A percentile compares a stretch with the other conserved stretches of the same genome.
Evolutionary conservation across 495 filamentous ascomycete species (phyloP).

Genomic region (Xylaria bambusicola): DNA sequence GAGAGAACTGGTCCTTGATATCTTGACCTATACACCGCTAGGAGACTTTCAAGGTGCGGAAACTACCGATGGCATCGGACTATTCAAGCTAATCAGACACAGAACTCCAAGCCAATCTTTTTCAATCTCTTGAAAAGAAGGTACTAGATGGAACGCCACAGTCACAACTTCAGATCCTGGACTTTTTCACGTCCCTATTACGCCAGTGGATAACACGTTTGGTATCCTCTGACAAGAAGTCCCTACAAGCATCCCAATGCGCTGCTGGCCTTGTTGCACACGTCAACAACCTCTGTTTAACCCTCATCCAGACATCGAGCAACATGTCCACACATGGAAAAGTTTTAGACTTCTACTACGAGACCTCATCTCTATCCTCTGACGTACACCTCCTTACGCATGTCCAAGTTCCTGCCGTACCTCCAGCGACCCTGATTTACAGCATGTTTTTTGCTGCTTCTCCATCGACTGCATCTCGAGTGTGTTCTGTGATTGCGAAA

Average conservation of each 20-base stretch:
- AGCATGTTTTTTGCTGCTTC: constrained; percentile 65
- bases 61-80: constrained; percentile 6
- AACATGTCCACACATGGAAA: constrained; percentile 41
- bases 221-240: constrained; percentile 32
- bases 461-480: constrained; percentile 64
- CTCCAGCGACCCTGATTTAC: constrained; percentile 69
- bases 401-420: constrained; percentile 52
- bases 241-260: constrained; percentile 29
- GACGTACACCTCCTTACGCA: constrained; percentile 40
- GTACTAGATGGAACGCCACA: constrained; percentile 53
- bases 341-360: constrained; percentile 73
- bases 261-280: constrained; percentile 56
- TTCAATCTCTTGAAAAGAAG: constrained; percentile 60
- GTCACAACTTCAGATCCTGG: constrained; percentile 59
- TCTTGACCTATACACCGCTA: constrained; percentile 65
- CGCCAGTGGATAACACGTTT: constrained; percentile 63
- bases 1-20: constrained; percentile 60
- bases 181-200: constrained; percentile 72
- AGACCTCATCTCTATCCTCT: constrained; percentile 57
- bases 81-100: constrained; percentile 19
- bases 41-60: constrained; percentile 56
- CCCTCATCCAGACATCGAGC: constrained; percentile 56
- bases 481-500: constrained; percentile 64
- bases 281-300: constrained; percentile 63
- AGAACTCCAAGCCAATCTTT: constrained; percentile 55